phyloP scores from a whole-genome alignment of 495 filamentous ascomycete genomes.

The Talaromyces ruber region DNA sequence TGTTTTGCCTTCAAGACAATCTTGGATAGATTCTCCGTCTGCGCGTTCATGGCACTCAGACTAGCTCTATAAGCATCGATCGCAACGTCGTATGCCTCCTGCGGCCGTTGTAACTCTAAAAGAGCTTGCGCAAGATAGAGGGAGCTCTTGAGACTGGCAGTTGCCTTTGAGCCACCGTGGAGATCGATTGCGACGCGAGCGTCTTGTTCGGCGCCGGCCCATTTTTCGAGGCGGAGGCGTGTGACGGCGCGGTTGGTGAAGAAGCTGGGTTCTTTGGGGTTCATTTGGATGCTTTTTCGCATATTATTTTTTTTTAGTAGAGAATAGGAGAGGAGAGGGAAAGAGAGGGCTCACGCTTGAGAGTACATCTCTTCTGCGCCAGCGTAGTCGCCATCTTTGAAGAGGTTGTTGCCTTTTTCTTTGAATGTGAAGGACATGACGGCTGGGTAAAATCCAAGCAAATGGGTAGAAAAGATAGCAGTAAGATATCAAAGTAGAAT shows the following conservation, averaged over 20 bases:
- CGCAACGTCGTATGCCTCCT: slow-evolving; percentile 66
- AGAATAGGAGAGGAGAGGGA: not conserved
- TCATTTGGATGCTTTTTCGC: slow-evolving; percentile 33
- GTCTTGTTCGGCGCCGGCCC: slow-evolving; percentile 72
- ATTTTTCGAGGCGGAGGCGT: slow-evolving; percentile 61
- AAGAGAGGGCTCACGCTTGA: slow-evolving; percentile 57
- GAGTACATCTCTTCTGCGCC: slow-evolving; percentile 74
- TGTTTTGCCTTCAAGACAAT: slow-evolving; percentile 75
- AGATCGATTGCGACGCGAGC: slow-evolving; percentile 66
- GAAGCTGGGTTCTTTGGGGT: slow-evolving; percentile 38
- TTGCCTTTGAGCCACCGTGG: slow-evolving; percentile 41
- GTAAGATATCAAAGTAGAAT: not conserved
- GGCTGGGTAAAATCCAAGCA: not conserved
- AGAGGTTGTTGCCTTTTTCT: slow-evolving; percentile 42
- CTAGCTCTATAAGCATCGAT: slow-evolving; percentile 67
- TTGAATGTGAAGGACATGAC: slow-evolving; percentile 36
- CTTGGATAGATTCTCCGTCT: slow-evolving; percentile 54
- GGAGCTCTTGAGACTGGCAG: slow-evolving; percentile 61
- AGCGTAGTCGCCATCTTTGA: slow-evolving; percentile 58
- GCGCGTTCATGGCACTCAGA: slow-evolving; percentile 46
- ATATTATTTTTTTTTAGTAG: not conserved
- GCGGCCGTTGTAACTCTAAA: slow-evolving; percentile 60
- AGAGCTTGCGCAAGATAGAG: slow-evolving; percentile 81
- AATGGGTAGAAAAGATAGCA: not conserved
- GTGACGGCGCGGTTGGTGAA: slow-evolving; percentile 87